A percentile compares a stretch with the other conserved stretches of the same genome.
These are phyloP conservation scores for Bassia scoparia DNA, from an alignment of 148 eudicot species.

Conservation along the genomic window DNA sequence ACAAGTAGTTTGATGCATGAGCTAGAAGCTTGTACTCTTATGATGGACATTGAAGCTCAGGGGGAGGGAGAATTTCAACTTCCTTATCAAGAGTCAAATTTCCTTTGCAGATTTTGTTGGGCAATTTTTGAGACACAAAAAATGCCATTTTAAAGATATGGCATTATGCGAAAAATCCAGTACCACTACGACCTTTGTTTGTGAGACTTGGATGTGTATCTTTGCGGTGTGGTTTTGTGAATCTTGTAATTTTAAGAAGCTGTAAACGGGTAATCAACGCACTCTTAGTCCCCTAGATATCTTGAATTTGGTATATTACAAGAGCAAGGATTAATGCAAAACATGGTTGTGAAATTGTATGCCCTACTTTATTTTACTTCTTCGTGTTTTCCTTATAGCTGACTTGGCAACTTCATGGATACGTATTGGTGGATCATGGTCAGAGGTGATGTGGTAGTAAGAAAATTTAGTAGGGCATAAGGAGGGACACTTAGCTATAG, in stretches of 20 bases:
- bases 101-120: too few species aligned
- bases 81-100: too few species aligned
- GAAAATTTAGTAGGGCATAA: background rate
- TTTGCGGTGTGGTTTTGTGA: background rate
- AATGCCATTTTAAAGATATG: background rate
- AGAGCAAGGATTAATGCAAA: background rate
- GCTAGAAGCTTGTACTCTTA: background rate
- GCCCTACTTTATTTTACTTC: background rate
- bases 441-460: background rate
- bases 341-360: background rate
- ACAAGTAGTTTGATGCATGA: background rate
- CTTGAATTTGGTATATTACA: background rate
- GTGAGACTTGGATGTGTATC: background rate
- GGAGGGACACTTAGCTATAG: background rate
- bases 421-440: background rate
- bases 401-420: background rate
- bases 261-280: background rate
- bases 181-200: background rate
- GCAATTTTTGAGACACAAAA: background rate
- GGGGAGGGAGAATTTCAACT: background rate
- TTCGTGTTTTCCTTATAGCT: background rate
- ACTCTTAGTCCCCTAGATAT: background rate
- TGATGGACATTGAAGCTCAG: background rate
- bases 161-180: background rate
- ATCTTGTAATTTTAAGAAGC: background rate